Conservation (phyloP, 371 early-diverging fungal genomes). For the Lichtheimia hyalospora region DNA sequence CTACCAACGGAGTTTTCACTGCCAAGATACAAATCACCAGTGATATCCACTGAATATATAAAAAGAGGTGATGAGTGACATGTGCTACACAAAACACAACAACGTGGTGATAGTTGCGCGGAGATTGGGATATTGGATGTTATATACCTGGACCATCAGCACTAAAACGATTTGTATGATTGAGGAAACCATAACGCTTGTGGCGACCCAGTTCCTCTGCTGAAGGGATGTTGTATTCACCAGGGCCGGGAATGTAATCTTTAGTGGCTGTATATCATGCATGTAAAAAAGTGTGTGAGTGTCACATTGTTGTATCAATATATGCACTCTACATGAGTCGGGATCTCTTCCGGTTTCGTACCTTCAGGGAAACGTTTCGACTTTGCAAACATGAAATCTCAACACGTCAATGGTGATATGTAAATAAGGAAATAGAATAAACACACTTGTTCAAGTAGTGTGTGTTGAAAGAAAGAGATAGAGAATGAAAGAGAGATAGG, state of each 20-base stretch:
- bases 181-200: constrained; percentile 33
- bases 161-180: constrained; percentile 29
- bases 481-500: background rate
- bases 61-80: background rate
- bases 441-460: background rate
- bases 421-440: background rate
- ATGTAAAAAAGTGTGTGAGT: background rate
- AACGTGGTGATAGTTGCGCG: constrained; percentile 1
- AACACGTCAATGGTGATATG: background rate
- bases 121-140: background rate
- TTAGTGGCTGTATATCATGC: constrained; percentile 19
- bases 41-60: constrained; percentile 4
- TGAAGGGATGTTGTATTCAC: constrained; percentile 34
- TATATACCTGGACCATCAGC: constrained; percentile 17
- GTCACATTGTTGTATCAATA: background rate
- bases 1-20: constrained; percentile 18
- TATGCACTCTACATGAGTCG: background rate
- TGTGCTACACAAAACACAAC: background rate
- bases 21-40: constrained; percentile 10
- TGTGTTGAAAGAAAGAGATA: constrained; percentile 2
- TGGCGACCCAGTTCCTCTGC: constrained; percentile 24
- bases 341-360: constrained; percentile 9
- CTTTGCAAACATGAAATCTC: constrained; percentile 37
- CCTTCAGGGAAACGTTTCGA: constrained; percentile 44
- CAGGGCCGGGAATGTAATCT: constrained; percentile 45